phyloP scores from a whole-genome alignment of 306 rosid species.

The Psophocarpus tetragonolobus region DNA sequence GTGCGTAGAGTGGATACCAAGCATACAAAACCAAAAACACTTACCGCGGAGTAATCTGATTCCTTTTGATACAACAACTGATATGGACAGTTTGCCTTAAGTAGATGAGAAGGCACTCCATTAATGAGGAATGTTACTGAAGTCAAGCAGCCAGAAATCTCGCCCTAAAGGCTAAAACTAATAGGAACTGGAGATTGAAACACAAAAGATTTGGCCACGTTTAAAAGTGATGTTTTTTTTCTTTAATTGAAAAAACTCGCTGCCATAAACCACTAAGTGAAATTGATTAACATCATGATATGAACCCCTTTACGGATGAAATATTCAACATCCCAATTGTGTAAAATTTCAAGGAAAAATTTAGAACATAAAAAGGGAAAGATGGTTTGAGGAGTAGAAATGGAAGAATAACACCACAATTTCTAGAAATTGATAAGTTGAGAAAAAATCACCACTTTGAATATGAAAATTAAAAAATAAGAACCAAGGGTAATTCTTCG shows the following conservation, averaged over 20 bases:
- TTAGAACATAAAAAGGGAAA: too few relatives aligned
- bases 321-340: too few relatives aligned
- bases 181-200: neutral
- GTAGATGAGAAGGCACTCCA: neutral
- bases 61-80: neutral
- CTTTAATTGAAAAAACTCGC: slow-evolving; percentile 8
- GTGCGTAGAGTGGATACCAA: neutral
- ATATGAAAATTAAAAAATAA: too few relatives aligned
- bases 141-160: neutral
- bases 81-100: neutral
- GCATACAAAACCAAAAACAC: neutral
- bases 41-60: neutral
- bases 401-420: too few relatives aligned
- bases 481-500: too few relatives aligned
- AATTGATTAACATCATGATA: neutral
- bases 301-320: too few relatives aligned
- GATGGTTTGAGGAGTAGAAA: too few relatives aligned
- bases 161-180: neutral
- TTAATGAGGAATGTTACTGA: neutral
- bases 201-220: neutral
- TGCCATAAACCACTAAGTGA: neutral
- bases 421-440: too few relatives aligned
- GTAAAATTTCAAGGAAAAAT: too few relatives aligned
- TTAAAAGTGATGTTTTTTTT: neutral
- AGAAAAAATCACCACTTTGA: too few relatives aligned